Percentiles rank a stretch among this genome's conserved stretches.
Conservation (phyloP, 768 basidiomycete genomes). For the Fomitopsis serialis region DNA sequence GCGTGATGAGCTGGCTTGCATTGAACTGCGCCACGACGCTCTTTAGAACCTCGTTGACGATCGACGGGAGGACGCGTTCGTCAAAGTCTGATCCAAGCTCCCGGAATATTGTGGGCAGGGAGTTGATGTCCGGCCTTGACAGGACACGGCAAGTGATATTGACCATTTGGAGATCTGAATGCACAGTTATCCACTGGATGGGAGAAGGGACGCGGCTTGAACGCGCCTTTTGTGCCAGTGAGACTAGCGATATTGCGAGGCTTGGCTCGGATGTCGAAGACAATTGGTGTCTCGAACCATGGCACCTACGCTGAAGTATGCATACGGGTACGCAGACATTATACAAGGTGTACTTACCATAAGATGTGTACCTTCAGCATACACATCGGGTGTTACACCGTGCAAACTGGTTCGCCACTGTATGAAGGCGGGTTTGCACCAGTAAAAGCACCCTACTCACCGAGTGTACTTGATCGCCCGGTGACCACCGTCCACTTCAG, state of each 20-base stretch:
- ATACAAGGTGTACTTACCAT: constrained; percentile 53
- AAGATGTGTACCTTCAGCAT: constrained; percentile 92
- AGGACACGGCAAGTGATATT: constrained; percentile 97
- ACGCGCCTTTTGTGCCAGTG: constrained; percentile 94
- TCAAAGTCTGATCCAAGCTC: constrained; percentile 97
- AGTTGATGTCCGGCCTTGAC: constrained; percentile 74
- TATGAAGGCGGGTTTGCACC: background rate
- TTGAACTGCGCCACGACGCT: constrained; percentile 99
- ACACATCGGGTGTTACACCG: constrained; percentile 79
- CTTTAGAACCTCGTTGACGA: constrained; percentile 97
- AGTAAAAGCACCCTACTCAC: constrained; percentile 31
- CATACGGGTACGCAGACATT: constrained; percentile 2
- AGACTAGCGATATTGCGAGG: constrained; percentile 94
- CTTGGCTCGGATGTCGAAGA: constrained; percentile 97
- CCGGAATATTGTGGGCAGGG: constrained; percentile 88
- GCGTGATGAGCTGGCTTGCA: constrained; percentile 95
- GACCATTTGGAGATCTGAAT: constrained; percentile 81
- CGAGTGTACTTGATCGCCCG: constrained; percentile 97
- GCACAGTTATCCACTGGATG: background rate
- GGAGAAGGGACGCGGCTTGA: background rate
- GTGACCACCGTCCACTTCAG: constrained; percentile 95
- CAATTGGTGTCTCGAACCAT: constrained; percentile 94
- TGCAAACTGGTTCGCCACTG: constrained; percentile 48
- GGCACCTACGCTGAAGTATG: constrained; percentile 56
- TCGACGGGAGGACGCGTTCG: constrained; percentile 92